Percentiles rank a stretch among this genome's conserved stretches.
Conservation (phyloP, 305 asterid species). For the Fraxinus velutina region DNA sequence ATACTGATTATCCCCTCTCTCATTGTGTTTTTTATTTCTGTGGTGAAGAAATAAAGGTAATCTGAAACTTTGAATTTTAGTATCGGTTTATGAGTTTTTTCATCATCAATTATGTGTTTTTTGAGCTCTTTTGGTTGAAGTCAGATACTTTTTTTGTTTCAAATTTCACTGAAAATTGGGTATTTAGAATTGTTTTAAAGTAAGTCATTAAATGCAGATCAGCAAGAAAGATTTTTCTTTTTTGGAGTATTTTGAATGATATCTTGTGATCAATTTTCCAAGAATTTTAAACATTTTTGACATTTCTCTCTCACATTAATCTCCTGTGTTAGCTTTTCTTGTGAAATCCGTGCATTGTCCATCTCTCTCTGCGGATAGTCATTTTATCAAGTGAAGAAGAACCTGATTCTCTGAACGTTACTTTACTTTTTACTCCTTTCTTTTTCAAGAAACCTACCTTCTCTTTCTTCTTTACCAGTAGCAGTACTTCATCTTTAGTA, state of each 20-base stretch:
- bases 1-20: not conserved
- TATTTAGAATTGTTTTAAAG: not conserved
- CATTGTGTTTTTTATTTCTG: not conserved
- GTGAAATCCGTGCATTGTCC: constrained; percentile 18
- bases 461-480: not conserved
- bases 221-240: constrained; percentile 15
- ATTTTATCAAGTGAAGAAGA: constrained; percentile 48
- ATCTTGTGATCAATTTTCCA: constrained; percentile 8
- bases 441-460: constrained; percentile 18
- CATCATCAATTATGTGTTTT: not conserved
- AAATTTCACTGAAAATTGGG: constrained; percentile 11
- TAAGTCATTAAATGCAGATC: constrained; percentile 16
- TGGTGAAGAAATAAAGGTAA: constrained; percentile 9
- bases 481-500: not conserved
- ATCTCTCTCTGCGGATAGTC: not conserved
- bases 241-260: constrained; percentile 21
- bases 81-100: constrained; percentile 10
- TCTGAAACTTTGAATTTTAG: not conserved
- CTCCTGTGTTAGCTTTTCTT: not conserved
- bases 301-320: constrained; percentile 4
- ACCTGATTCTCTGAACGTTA: constrained; percentile 54
- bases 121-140: not conserved
- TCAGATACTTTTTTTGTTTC: not conserved
- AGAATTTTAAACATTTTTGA: constrained; percentile 8
- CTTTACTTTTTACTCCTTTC: constrained; percentile 27